Evolutionary conservation across 371 early-diverging fungal genomes (phyloP), one percentile per base, ranked within the genome.

Genomic region (Capniomyces stellatus): DNA sequence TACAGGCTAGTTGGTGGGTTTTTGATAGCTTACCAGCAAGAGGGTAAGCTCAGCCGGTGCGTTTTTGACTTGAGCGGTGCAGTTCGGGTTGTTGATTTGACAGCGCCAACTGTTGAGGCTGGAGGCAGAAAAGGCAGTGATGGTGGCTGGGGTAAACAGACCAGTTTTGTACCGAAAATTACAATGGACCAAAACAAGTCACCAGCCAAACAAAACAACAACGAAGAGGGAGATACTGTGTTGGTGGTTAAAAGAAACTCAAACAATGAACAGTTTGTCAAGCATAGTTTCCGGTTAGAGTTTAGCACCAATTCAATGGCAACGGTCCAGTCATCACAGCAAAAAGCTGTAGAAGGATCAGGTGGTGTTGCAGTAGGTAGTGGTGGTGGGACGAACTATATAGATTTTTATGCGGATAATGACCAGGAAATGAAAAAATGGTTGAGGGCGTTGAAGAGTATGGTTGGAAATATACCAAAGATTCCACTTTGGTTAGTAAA

Each of bases 401-500:
- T 68, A 43, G 69, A 68, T 49, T 68, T 68, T 28, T 68, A 68
- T 58, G 66, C 69, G 0, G 69, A 68, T 43, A 29, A 58, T 2
- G 69, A 64, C 28, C 24, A 39, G 19, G 69, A 68, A 44, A 63
- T 67, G 46, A 61, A 59, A 23, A 58, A 59, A 42, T 68, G 69
- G 69, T 60, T 68, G 13, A 56, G 56, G 50, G 60, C 62, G 15
- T 44, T 59, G 19, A 56, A 52, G 46, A 59, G 62, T 10, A 47
- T 68, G 3, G 56, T 68, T 24, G 60, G 62, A 25, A 56, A 46
- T 30, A 61, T 68, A 13, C 67, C 69, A 39, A 69, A 68, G 58
- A 69, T 68, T 29, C 69, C 69, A 8, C 64, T 62, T 39, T 68
- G 69, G 69, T 54, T 68, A 27, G 68, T 68, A 28, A 68, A 67